phyloP scores from a whole-genome alignment of 1,284 basidiomycete genomes.

The Apiotrichum siamense region DNA sequence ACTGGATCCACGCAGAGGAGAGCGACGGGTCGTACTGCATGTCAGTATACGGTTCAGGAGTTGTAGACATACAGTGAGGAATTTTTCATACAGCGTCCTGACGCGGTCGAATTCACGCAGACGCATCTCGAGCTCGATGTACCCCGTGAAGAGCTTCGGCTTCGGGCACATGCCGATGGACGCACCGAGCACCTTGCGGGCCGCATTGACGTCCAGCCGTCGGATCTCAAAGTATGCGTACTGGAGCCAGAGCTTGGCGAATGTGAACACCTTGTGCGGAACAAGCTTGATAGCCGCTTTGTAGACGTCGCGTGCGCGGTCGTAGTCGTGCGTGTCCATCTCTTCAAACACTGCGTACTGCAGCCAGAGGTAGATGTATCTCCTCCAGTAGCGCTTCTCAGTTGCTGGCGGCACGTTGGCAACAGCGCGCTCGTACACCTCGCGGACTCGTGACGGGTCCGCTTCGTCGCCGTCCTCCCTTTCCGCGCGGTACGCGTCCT shows the following conservation, averaged over 20 bases:
- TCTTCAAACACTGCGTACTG: conserved; percentile 97
- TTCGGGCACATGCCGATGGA: conserved; percentile 96
- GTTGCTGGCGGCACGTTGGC: conserved; percentile 80
- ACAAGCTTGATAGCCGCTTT: conserved; percentile 82
- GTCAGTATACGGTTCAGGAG: conserved; percentile 45
- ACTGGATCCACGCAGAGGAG: conserved; percentile 93
- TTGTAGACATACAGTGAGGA: conserved; percentile 55
- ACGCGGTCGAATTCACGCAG: conserved; percentile 86
- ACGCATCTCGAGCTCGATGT: conserved; percentile 78
- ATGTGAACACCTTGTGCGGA: conserved; percentile 94
- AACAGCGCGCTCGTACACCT: conserved; percentile 95
- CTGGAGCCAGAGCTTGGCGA: conserved; percentile 88
- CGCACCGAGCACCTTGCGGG: conserved; percentile 82
- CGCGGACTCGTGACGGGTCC: conserved; percentile 61
- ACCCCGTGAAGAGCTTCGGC: conserved; percentile 85
- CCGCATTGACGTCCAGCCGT: conserved; percentile 71
- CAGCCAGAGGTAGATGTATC: conserved; percentile 87
- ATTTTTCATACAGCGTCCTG: conserved; percentile 87
- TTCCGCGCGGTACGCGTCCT: conserved; percentile 71
- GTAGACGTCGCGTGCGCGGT: conserved; percentile 82
- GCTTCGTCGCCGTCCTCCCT: conserved; percentile 66
- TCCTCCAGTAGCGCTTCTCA: conserved; percentile 66
- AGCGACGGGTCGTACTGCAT: conserved; percentile 64
- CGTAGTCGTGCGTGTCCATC: conserved; percentile 84
- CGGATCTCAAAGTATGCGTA: conserved; percentile 91